Evolutionary conservation across 2,329 filamentous ascomycete species (phyloP), one percentile per base, ranked within the genome.

Genomic region (Xylaria hypoxylon): DNA sequence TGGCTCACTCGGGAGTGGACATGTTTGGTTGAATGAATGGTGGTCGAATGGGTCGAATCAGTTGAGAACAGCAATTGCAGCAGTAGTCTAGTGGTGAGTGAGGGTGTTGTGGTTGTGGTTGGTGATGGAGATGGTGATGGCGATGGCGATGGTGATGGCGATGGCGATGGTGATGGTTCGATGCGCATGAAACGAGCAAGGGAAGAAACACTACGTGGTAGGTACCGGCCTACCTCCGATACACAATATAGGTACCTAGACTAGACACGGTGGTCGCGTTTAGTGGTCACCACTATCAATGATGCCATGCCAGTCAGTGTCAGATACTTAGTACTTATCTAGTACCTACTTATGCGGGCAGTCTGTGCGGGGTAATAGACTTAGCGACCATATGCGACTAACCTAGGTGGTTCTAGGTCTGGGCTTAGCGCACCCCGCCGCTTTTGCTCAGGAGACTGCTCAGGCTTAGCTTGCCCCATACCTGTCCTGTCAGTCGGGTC

Each of bases 261-360:
- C n/a, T n/a, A 15, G 35, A 15, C 35, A 38, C 11, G 4, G 64
- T 57, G 50, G 64, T 67, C 60, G 64, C 56, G 60, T 60, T 50
- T 50, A 38, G 26, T 50, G 35, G 64, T 60, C 60, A 38, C 35
- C 13, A 15, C 35, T 38, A n/a, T n/a, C n/a, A n/a, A n/a, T n/a
- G n/a, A n/a, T n/a, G n/a, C n/a, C n/a, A n/a, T n/a, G n/a, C n/a
- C n/a, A n/a, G n/a, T n/a, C n/a, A n/a, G n/a, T n/a, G n/a, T n/a
- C n/a, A n/a, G n/a, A n/a, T n/a, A n/a, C n/a, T n/a, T n/a, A n/a
- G n/a, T n/a, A n/a, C n/a, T n/a, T n/a, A n/a, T n/a, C n/a, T n/a
- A n/a, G n/a, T n/a, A n/a, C n/a, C n/a, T n/a, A n/a, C n/a, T n/a
- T n/a, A n/a, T n/a, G n/a, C n/a, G n/a, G n/a, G n/a, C n/a, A n/a